Base-by-base conservation (phyloP, 768 basidiomycete species). In the Cubamyces sp. region DNA sequence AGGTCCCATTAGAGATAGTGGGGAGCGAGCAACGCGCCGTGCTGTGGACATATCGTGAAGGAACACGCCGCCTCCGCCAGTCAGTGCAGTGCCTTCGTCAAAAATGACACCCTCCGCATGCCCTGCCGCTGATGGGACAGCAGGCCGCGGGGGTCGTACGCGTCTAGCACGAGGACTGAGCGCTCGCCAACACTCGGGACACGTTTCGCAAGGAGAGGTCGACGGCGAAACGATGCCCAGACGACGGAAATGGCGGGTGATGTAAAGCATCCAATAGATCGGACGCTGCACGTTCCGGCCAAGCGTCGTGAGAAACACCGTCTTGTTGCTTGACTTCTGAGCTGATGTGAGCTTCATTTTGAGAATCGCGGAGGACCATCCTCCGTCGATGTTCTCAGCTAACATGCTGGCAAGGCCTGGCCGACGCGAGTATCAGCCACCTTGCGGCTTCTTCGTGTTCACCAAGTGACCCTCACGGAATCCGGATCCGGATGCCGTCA, bases 1-100 rank as follows among this genome's bases (percentile, higher is more conserved):
- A 21, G 50, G 57, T 26, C 30, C 53, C 62, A 64, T 64, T 28
- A 57, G 62, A 64, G 62, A 64, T 64, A 48, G 28, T 54, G 52
- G 57, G 42, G 39, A 30, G 50, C 19, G 25, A 25, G 39, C 16
- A 26, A 48, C 41, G 57, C 57, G 48, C 19, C 3, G 28, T n/a
- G 57, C 48, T 19, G 57, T 49, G 23, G 37, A 59, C 57, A 59
- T 59, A 59, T 59, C 49, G 49, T 45, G 41, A 16, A 30, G 18
- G 48, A 52, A 51, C 57, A 59, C 50, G 57, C 57, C 26, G 49
- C 49, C 41, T 59, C 57, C 57, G 49, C 57, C 57, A 49, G 49
- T 51, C 48, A 30, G 28, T 41, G 57, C 57, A 41, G 49, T 59
- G 57, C 42, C 57, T 59, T 59, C 57, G 57, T 59, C 57, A 59